These are phyloP conservation scores for barley (Hordeum vulgare) DNA, from an alignment of 176 grass and related monocot species.

Conservation along the genomic window DNA sequence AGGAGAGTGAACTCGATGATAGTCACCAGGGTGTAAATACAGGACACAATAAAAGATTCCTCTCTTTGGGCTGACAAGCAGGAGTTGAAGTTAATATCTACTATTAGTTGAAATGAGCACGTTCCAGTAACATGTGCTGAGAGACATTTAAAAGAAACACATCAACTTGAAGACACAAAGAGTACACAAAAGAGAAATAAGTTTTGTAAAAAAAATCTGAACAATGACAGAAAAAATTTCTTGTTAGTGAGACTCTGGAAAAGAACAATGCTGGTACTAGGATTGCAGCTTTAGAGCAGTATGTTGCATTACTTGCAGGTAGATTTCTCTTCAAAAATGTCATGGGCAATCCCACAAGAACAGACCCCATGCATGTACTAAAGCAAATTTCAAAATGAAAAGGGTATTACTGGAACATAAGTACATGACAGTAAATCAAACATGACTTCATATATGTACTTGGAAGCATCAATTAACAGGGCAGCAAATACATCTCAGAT, in stretches of 20 bases:
- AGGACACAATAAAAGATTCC: slow-evolving; percentile 87
- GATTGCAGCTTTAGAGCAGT: background rate
- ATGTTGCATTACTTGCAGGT: background rate
- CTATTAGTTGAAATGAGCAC: background rate
- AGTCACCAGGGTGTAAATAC: slow-evolving; percentile 85
- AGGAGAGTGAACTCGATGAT: slow-evolving; percentile 74
- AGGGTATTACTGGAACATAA: background rate
- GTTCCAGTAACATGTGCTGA: background rate
- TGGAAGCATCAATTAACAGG: background rate
- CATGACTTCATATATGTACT: background rate
- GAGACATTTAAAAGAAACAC: background rate
- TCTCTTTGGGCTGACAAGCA: slow-evolving; percentile 55
- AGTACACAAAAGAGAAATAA: background rate
- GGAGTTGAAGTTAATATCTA: slow-evolving; percentile 1
- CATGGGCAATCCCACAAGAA: background rate
- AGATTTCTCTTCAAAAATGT: background rate
- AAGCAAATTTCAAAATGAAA: background rate
- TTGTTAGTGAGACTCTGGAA: background rate
- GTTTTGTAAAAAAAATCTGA: background rate
- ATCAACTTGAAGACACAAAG: background rate
- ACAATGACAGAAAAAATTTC: background rate
- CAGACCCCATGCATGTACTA: background rate
- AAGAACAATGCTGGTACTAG: background rate
- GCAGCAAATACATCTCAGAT: background rate
- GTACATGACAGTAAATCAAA: background rate